These are phyloP conservation scores for Crithidia bombi DNA, from an alignment of 208 protist genomes.

Conservation along the genomic window DNA sequence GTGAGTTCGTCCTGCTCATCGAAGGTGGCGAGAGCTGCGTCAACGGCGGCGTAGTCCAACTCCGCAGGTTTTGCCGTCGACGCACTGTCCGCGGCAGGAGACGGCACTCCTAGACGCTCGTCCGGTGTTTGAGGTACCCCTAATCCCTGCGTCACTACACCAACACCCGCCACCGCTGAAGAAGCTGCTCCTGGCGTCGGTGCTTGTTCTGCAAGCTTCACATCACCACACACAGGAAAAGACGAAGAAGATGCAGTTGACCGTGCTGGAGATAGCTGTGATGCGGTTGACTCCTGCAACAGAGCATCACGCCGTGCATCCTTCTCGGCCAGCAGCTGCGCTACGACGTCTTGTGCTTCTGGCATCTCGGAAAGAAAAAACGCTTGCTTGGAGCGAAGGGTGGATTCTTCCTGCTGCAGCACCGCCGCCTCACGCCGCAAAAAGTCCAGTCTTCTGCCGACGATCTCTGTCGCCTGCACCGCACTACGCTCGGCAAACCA, in stretches of 20 bases:
- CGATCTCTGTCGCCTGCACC: slow-evolving; percentile 74
- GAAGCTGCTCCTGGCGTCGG: neutral
- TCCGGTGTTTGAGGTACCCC: no score
- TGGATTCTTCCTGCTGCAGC: slow-evolving; percentile 62
- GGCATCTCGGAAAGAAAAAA: slow-evolving; percentile 78
- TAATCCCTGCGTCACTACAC: neutral
- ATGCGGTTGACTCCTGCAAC: neutral
- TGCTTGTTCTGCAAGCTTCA: neutral
- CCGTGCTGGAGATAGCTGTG: neutral
- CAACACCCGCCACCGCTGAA: neutral
- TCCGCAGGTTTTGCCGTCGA: slow-evolving; percentile 1
- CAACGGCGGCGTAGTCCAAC: slow-evolving; percentile 16
- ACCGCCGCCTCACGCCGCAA: slow-evolving; percentile 67
- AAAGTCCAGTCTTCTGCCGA: slow-evolving; percentile 66
- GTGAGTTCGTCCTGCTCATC: slow-evolving; percentile 82
- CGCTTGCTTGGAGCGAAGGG: slow-evolving; percentile 48
- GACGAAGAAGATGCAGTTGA: neutral
- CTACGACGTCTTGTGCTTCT: slow-evolving; percentile 55
- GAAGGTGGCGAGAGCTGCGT: slow-evolving; percentile 57
- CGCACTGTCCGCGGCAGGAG: neutral
- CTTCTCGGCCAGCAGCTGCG: slow-evolving; percentile 43
- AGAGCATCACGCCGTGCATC: slow-evolving; percentile 19
- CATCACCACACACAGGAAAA: neutral
- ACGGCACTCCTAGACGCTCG: no score
- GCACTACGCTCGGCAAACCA: slow-evolving; percentile 91